Evolutionary conservation across 2,329 filamentous ascomycete genomes (phyloP).

Genomic region (Curvularia spicifera): DNA sequence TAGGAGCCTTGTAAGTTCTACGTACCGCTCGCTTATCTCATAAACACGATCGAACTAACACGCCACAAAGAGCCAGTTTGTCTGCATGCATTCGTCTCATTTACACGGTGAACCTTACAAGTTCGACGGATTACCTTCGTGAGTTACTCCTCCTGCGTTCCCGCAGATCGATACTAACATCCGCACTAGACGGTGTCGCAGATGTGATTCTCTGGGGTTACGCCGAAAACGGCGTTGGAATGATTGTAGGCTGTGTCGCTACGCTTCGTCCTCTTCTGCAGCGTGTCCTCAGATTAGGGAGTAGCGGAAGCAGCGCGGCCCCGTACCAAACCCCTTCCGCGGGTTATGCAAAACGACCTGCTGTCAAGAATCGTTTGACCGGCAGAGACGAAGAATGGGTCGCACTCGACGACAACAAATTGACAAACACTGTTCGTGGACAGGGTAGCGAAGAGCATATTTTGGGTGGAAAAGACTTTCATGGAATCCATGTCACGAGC

Average conservation of each 20-base stretch:
- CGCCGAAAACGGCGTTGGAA: slow-evolving; percentile 14
- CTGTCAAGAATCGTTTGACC: slow-evolving; percentile 13
- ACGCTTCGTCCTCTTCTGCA: slow-evolving; percentile 16
- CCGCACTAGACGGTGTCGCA: slow-evolving; percentile 7
- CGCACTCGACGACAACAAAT: slow-evolving; percentile 10
- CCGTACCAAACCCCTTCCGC: slow-evolving; percentile 9
- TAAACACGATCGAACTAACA: slow-evolving; percentile 9
- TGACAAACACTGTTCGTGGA: slow-evolving; percentile 12
- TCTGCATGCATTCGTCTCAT: slow-evolving; percentile 17
- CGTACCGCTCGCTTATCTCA: slow-evolving; percentile 5
- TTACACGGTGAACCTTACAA: slow-evolving; percentile 15
- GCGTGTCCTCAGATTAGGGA: slow-evolving; percentile 15
- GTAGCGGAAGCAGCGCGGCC: slow-evolving; percentile 6
- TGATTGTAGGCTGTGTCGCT: slow-evolving; percentile 17
- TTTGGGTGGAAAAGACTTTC: slow-evolving; percentile 5
- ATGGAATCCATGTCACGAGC: slow-evolving; percentile 12
- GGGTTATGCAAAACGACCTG: slow-evolving; percentile 11
- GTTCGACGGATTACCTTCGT: slow-evolving; percentile 12
- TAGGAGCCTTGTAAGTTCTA: slow-evolving; percentile 16
- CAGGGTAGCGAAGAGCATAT: slow-evolving; percentile 14
- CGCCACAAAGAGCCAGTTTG: slow-evolving; percentile 9
- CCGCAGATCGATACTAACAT: neutral
- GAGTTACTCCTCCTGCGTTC: neutral
- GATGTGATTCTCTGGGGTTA: slow-evolving; percentile 17
- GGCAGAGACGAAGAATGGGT: slow-evolving; percentile 17